A percentile compares a stretch with the other conserved stretches of the same genome.
Conservation (phyloP, 1,284 basidiomycete species). For the Sanghuangporus sanghuang region DNA sequence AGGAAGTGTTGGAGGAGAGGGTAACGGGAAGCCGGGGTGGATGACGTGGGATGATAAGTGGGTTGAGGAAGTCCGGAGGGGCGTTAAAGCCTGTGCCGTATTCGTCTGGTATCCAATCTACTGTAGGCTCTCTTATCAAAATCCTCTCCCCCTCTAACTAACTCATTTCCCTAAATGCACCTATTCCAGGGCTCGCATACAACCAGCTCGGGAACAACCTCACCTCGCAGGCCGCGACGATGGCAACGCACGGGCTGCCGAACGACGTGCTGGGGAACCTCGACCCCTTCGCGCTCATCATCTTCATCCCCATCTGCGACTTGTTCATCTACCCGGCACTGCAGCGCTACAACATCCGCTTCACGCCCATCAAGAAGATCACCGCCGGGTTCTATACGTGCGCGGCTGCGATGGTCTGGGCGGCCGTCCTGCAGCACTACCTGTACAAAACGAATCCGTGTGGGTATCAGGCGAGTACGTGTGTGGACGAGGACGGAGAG, state of each 20-base stretch:
- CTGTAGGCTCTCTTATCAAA: constrained; percentile 39
- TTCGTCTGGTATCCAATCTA: constrained; percentile 73
- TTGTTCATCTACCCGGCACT: constrained; percentile 45
- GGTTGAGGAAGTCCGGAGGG: constrained; percentile 82
- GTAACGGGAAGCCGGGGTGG: constrained; percentile 45
- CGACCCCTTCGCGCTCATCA: constrained; percentile 71
- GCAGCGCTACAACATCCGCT: constrained; percentile 32
- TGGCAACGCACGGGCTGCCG: constrained; percentile 68
- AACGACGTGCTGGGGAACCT: constrained; percentile 82
- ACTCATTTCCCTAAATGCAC: neutral
- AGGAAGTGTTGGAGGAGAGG: neutral
- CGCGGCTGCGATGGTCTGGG: constrained; percentile 38
- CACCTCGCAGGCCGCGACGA: constrained; percentile 71
- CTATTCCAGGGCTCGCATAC: constrained; percentile 59
- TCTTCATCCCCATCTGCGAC: constrained; percentile 71
- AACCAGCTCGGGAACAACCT: constrained; percentile 78
- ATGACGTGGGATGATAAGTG: constrained; percentile 75
- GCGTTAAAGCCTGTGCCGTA: constrained; percentile 80
- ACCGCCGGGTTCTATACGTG: constrained; percentile 36
- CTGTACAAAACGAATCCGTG: constrained; percentile 72
- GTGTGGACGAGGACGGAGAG: constrained; percentile 33
- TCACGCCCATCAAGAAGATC: constrained; percentile 38
- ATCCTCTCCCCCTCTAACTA: neutral
- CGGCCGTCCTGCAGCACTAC: constrained; percentile 67
- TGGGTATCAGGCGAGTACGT: constrained; percentile 46